Percentiles rank a stretch among this genome's conserved stretches.
Conservation (phyloP, 2,329 filamentous ascomycete species). For the Phaeosphaeria sp. region DNA sequence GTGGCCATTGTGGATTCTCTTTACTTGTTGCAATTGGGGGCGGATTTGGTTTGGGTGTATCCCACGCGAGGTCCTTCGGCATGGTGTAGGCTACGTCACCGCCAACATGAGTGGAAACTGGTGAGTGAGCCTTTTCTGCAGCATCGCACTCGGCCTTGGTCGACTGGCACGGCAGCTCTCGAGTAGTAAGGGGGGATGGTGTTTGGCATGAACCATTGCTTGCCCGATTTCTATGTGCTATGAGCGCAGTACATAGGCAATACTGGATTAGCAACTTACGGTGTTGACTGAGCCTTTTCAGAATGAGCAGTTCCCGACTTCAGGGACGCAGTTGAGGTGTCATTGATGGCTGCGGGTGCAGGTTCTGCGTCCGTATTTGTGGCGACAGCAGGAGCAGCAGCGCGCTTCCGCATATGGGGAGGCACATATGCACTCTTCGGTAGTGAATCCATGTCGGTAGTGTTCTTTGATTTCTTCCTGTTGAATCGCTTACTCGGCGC, state of each 20-base stretch:
- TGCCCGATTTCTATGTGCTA: background rate
- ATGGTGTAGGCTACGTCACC: background rate
- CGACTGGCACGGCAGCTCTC: background rate
- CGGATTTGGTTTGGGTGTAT: conserved; percentile 8
- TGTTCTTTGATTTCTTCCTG: conserved; percentile 3
- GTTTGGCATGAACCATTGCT: background rate
- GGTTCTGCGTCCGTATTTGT: background rate
- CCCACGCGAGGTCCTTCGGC: conserved; percentile 9
- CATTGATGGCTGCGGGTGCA: background rate
- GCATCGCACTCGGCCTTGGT: too few species aligned
- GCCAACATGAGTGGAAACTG: background rate
- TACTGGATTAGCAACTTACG: background rate
- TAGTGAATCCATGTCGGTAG: conserved; percentile 8
- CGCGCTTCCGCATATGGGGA: conserved; percentile 31
- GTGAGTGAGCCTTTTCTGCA: background rate
- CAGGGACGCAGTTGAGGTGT: background rate
- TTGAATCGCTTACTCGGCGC: background rate
- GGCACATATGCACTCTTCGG: conserved; percentile 23
- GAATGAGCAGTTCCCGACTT: background rate
- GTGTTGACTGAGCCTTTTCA: background rate
- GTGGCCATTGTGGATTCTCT: conserved; percentile 23
- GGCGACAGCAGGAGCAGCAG: background rate
- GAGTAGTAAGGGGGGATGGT: background rate
- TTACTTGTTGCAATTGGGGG: conserved; percentile 4
- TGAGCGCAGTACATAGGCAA: background rate